Base-by-base conservation (phyloP, 345 rosid genomes). In the Mallotus nudiflorus region DNA sequence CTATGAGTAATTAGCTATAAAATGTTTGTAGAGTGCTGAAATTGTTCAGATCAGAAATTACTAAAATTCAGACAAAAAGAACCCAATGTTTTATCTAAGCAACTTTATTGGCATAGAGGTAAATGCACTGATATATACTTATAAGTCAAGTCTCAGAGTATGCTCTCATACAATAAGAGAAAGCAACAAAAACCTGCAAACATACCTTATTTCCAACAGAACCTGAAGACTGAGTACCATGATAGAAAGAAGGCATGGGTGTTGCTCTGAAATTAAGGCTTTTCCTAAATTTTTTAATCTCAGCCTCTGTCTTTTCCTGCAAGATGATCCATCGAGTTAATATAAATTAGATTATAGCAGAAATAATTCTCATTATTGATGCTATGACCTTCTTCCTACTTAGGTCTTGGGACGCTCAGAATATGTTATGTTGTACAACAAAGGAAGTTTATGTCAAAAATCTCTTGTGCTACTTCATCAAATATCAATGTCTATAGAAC, bases 161-260 rank as follows among this genome's bases (percentile, higher is more conserved):
- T 33, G 37, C 35, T n/a, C n/a, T n/a, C n/a, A n/a, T n/a, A n/a
- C n/a, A n/a, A n/a, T n/a, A n/a, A n/a, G n/a, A n/a, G 3, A 69
- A 74, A 67, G 39, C 27, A 80, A 52, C 5, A 3, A 31, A 29
- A 52, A 24, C 50, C 37, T 64, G 59, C 52, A 45, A 33, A 20
- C 15, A 19, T 85, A 93, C 97, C 97, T 84, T 88, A 81, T 70
- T 78, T 71, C 77, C 83, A 49, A 57, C 77, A 46, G 84, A 83
- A 22, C 19, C 75, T 14, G 71, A 78, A 45, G 74, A 37, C 55
- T 7, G 72, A 28, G 10, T 71, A 39, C 8, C 70, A 39, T 83
- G 86, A 74, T 93, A 91, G 80, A 93, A 93, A 62, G 91, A 85
- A 77, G 98, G 97, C 96, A 91, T 88, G 20, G 97, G 97, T 24